phyloP scores from a whole-genome alignment of 768 basidiomycete genomes.

The Leccinum imitatum region DNA sequence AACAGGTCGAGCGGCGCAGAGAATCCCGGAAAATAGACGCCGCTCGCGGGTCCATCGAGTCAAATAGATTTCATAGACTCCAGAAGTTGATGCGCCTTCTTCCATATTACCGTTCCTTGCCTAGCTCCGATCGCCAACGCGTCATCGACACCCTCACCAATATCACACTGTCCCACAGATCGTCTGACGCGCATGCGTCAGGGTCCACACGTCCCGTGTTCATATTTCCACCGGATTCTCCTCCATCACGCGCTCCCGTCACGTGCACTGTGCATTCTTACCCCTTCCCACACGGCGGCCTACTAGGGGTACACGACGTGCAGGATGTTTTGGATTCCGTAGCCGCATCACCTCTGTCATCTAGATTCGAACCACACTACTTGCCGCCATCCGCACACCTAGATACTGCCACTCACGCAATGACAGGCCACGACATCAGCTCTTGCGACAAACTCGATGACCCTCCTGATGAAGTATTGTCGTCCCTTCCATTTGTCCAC shows the following conservation, averaged over 20 bases:
- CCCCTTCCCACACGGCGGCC: constrained; percentile 12
- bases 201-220: constrained; percentile 16
- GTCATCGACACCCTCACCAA: constrained; percentile 27
- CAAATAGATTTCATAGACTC: constrained; percentile 55
- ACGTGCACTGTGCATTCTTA: constrained; percentile 8
- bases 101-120: constrained; percentile 37
- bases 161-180: constrained; percentile 10
- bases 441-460: constrained; percentile 14
- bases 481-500: constrained; percentile 23
- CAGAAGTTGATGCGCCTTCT: constrained; percentile 41
- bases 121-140: constrained; percentile 28
- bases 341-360: constrained; percentile 2
- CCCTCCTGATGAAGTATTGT: constrained; percentile 13
- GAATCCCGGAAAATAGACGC: constrained; percentile 46
- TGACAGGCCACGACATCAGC: constrained; percentile 6
- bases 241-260: constrained; percentile 2
- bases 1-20: constrained; percentile 56
- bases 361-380: constrained; percentile 20
- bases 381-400: constrained; percentile 10
- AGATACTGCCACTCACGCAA: constrained; percentile 2
- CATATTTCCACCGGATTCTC: constrained; percentile 6
- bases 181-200: constrained; percentile 15
- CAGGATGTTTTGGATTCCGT: constrained; percentile 12
- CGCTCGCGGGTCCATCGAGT: constrained; percentile 58
- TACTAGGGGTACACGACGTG: constrained; percentile 13